Conservation (phyloP, 495 filamentous ascomycete species). For the Neurospora sp. region DNA sequence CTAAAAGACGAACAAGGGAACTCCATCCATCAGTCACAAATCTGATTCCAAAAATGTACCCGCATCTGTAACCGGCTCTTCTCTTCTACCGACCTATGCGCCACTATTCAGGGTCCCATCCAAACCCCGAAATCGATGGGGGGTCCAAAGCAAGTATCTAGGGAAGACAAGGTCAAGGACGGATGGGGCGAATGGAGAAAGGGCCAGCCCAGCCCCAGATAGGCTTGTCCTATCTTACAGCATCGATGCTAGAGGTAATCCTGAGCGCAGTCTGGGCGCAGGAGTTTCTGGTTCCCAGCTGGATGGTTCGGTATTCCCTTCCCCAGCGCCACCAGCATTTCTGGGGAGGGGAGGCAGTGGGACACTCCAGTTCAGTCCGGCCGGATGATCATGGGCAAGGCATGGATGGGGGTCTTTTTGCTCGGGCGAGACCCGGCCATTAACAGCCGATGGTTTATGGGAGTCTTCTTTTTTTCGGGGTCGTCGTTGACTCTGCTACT, state of each 20-base stretch:
- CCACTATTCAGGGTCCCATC: neutral
- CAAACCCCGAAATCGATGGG: neutral
- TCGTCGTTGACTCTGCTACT: neutral
- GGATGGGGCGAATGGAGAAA: neutral
- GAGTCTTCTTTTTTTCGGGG: neutral
- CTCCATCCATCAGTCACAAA: neutral
- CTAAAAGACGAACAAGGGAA: neutral
- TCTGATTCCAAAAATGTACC: neutral
- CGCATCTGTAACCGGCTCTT: neutral
- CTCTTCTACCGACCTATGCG: neutral
- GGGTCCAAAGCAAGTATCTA: neutral
- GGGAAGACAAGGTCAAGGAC: neutral
- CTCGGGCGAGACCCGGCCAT: neutral
- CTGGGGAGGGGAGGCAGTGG: neutral
- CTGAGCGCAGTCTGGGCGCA: neutral
- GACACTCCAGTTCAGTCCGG: neutral
- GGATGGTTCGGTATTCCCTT: neutral
- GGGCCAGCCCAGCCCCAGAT: neutral
- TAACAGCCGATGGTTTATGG: neutral
- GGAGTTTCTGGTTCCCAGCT: neutral
- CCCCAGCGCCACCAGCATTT: neutral
- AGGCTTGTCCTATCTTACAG: neutral
- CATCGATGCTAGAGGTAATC: neutral
- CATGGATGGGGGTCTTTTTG: neutral
- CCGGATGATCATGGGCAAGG: neutral